phyloP scores from a whole-genome alignment of 352 stramenopile genomes.

The Thalassiosira delicatula region DNA sequence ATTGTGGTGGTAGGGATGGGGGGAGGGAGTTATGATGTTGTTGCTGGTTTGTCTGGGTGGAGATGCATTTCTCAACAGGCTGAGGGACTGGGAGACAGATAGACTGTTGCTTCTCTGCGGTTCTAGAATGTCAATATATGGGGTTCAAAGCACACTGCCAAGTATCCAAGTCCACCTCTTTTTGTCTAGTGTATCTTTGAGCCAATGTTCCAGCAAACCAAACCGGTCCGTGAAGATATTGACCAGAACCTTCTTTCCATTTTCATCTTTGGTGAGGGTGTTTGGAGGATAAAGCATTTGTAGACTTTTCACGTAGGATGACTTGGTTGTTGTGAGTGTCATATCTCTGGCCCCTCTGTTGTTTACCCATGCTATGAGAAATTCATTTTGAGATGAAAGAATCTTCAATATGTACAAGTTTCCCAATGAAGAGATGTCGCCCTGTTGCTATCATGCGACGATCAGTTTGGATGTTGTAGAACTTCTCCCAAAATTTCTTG shows the following conservation, averaged over 20 bases:
- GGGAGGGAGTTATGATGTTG: neutral
- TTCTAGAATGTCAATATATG: neutral
- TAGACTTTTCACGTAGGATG: neutral
- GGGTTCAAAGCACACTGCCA: neutral
- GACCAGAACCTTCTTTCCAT: neutral
- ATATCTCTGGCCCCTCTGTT: neutral
- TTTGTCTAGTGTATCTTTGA: neutral
- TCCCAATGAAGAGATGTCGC: constrained; percentile 33
- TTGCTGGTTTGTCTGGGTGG: neutral
- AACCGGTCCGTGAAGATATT: neutral
- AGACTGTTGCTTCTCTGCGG: no score
- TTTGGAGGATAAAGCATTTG: neutral
- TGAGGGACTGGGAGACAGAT: neutral
- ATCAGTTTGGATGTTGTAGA: constrained; percentile 33
- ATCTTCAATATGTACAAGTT: constrained; percentile 13
- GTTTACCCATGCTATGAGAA: constrained; percentile 5
- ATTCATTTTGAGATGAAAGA: constrained; percentile 10
- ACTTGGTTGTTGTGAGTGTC: constrained; percentile 9
- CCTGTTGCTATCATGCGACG: constrained; percentile 4
- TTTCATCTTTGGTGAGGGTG: neutral
- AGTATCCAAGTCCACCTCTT: neutral
- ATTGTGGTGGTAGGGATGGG: neutral
- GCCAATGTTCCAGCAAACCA: neutral
- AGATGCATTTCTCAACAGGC: neutral
- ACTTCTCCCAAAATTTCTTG: constrained; percentile 21